Percentiles rank a stretch among this genome's conserved stretches.
phyloP scores from a whole-genome alignment of 352 stramenopile genomes.

The Phytophthora pluvialis region DNA sequence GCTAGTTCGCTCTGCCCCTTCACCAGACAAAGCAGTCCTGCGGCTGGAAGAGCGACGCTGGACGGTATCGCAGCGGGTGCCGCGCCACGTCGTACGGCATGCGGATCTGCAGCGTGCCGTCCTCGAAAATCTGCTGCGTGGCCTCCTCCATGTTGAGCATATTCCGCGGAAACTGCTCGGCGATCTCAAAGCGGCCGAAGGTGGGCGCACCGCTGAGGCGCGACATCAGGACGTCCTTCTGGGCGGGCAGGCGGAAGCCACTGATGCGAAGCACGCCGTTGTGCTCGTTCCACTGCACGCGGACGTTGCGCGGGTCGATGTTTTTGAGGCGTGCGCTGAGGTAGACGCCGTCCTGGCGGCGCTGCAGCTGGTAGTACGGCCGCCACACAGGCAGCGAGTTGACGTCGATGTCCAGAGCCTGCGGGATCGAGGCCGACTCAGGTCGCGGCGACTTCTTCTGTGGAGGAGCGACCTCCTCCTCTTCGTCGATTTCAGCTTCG shows the following conservation, averaged over 20 bases:
- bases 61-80: slow-evolving; percentile 36
- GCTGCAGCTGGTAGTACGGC: slow-evolving; percentile 69
- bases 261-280: slow-evolving; percentile 50
- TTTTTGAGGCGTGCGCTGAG: slow-evolving; percentile 41
- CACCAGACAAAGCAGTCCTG: slow-evolving; percentile 52
- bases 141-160: slow-evolving; percentile 57
- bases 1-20: not conserved
- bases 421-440: not conserved
- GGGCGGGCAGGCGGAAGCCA: slow-evolving; percentile 58
- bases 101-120: slow-evolving; percentile 63
- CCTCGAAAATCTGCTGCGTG: slow-evolving; percentile 51
- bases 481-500: slow-evolving; percentile 27
- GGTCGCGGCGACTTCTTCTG: slow-evolving; percentile 18
- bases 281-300: slow-evolving; percentile 51
- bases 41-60: slow-evolving; percentile 43
- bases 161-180: slow-evolving; percentile 53
- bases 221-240: slow-evolving; percentile 65
- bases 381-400: slow-evolving; percentile 54
- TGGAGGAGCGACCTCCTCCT: slow-evolving; percentile 13
- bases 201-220: slow-evolving; percentile 58
- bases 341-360: slow-evolving; percentile 52
- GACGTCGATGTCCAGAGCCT: slow-evolving; percentile 25
- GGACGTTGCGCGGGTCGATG: slow-evolving; percentile 42
- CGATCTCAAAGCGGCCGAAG: slow-evolving; percentile 74
- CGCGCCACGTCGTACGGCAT: slow-evolving; percentile 58